Evolutionary conservation across 306 rosid genomes (phyloP).

Genomic region (Pterocarpus santalinus): DNA sequence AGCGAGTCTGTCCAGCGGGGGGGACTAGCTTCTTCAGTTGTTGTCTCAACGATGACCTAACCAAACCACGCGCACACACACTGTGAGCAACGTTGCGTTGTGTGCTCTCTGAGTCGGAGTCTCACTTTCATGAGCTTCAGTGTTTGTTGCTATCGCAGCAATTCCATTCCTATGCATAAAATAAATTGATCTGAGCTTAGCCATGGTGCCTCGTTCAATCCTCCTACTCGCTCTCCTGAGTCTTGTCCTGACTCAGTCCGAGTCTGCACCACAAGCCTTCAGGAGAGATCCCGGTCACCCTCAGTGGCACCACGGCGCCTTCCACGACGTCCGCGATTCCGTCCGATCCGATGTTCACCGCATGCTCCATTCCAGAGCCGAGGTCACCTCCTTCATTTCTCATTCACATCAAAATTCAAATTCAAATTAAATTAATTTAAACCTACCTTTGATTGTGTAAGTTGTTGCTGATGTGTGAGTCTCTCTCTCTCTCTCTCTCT

Average conservation of each 20-base stretch:
- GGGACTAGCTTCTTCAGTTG: conserved; percentile 13
- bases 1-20: conserved; percentile 42
- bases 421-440: background rate
- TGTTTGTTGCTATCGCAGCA: conserved; percentile 12
- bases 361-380: conserved; percentile 97
- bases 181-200: conserved; percentile 2
- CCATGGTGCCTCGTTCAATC: conserved; percentile 48
- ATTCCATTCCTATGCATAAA: background rate
- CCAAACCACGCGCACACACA: background rate
- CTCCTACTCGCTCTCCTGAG: conserved; percentile 46
- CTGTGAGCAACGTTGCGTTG: background rate
- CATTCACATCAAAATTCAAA: background rate
- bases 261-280: conserved; percentile 86
- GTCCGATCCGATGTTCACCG: conserved; percentile 91
- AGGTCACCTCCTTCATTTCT: conserved; percentile 56
- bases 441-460: conserved; percentile 16
- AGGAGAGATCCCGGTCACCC: conserved; percentile 71
- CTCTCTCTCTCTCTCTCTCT: too few relatives aligned
- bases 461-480: background rate
- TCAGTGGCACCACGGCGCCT: conserved; percentile 99
- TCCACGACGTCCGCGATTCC: conserved; percentile 83
- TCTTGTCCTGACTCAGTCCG: conserved; percentile 63
- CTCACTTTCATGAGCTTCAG: background rate
- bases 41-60: conserved; percentile 8
- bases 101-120: background rate